Conservation (phyloP, 2,329 filamentous ascomycete species). For the Fusarium sp. region DNA sequence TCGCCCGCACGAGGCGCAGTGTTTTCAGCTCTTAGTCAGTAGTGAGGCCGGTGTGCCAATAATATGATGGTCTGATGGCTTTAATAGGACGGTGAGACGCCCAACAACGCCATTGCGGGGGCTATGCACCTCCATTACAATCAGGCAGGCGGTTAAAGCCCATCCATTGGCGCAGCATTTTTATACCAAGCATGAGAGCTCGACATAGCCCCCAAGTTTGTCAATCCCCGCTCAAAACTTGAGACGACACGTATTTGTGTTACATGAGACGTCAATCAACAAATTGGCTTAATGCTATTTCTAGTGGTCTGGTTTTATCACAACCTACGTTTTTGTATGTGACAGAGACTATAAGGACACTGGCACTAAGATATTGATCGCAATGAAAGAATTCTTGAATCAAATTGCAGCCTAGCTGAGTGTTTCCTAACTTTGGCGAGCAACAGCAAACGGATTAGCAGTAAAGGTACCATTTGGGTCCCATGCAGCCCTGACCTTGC, state of each 20-base stretch:
- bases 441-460: not conserved
- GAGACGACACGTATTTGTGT: not conserved
- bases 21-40: not conserved
- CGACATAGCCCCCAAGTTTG: not conserved
- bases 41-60: not conserved
- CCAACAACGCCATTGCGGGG: not conserved
- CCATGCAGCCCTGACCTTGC: not conserved
- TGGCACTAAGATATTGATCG: not conserved
- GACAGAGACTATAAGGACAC: not conserved
- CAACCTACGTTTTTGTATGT: not conserved
- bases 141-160: not conserved
- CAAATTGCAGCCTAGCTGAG: no score
- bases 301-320: not conserved
- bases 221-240: not conserved
- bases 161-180: not conserved
- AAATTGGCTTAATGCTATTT: not conserved
- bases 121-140: not conserved
- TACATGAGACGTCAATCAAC: not conserved
- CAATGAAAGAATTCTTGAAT: no score
- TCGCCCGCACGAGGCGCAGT: not conserved
- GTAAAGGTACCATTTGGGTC: not conserved
- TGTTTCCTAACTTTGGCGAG: not conserved
- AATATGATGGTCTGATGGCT: not conserved
- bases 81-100: not conserved
- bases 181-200: not conserved